Base-by-base conservation (phyloP, 148 eudicot species). In the Camellia sinensis region DNA sequence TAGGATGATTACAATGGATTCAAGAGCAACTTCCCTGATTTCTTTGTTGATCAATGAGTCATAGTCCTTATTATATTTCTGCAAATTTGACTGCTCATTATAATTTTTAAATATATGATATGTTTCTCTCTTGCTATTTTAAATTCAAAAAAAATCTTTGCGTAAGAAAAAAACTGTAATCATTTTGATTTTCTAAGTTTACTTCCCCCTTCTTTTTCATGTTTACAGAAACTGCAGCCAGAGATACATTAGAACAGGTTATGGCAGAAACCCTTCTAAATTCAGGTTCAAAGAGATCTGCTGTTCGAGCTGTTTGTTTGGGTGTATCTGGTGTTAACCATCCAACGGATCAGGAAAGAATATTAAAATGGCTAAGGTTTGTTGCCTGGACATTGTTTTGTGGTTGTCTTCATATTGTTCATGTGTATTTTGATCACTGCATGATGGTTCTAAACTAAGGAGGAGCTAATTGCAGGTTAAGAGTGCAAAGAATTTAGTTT, bases 271-370 rank as follows among this genome's bases (percentile, higher is more conserved):
- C 97, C 69, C 88, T 93, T 71, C 79, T 82, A 61, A 81, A 76
- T 52, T 84, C 97, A 1, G 86, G 88, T 70, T 74, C 83, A 71
- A 87, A 76, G 73, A 82, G 71, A 74, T 90, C 87, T 3, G 87
- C 79, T 81, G 97, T 93, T 86, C 87, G 77, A 78, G 97, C 94
- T 87, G 81, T 93, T 83, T 91, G 92, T 82, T 87, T 93, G 83
- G 94, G 91, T 5, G 83, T 93, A 63, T 93, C 97, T 61, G 97
- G 94, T 71, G 97, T 93, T 77, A 91, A 91, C 82, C 91, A 91
- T 82, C 89, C 88, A 62, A 86, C 78, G 13, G 97, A 93, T 82
- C 94, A 91, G 84, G 89, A 89, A 60, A 86, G 87, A 73, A 75
- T 91, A 66, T 79, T 84, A 78, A 85, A 77, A 73, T 93, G 97